Percentiles rank a stretch among this genome's conserved stretches.
These are phyloP conservation scores for Xylariales sp. DNA, from an alignment of 2,329 filamentous ascomycete species.

Conservation along the genomic window DNA sequence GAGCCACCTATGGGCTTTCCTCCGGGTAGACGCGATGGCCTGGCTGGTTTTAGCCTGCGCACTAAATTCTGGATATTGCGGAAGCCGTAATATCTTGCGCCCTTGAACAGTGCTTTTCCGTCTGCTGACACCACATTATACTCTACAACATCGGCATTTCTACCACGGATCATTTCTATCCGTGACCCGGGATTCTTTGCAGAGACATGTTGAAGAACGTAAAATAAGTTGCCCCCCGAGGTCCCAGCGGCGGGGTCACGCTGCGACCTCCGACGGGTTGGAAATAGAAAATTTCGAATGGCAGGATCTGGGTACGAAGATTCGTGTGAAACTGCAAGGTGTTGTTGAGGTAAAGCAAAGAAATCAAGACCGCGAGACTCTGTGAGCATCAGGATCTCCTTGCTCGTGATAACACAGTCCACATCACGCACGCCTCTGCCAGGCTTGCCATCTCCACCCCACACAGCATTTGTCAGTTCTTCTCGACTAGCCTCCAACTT, in stretches of 20 bases:
- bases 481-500: slow-evolving; percentile 93
- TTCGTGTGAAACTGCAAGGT: slow-evolving; percentile 39
- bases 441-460: slow-evolving; percentile 50
- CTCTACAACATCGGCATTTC: slow-evolving; percentile 89
- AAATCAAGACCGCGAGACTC: slow-evolving; percentile 76
- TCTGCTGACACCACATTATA: slow-evolving; percentile 62
- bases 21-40: slow-evolving; percentile 74
- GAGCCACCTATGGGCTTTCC: slow-evolving; percentile 57
- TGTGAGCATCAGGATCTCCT: slow-evolving; percentile 87
- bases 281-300: slow-evolving; percentile 72
- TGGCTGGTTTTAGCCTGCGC: slow-evolving; percentile 79
- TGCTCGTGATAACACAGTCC: slow-evolving; percentile 96
- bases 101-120: slow-evolving; percentile 63
- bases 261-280: slow-evolving; percentile 35
- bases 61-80: slow-evolving; percentile 98
- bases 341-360: slow-evolving; percentile 60
- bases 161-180: slow-evolving; percentile 68
- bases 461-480: slow-evolving; percentile 80
- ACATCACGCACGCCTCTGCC: slow-evolving; percentile 72
- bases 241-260: slow-evolving; percentile 61
- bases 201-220: slow-evolving; percentile 73
- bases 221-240: slow-evolving; percentile 84
- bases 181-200: slow-evolving; percentile 65
- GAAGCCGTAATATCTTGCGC: slow-evolving; percentile 94
- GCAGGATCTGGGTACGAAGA: slow-evolving; percentile 68